Evolutionary conservation across 768 basidiomycete genomes (phyloP).

Genomic region (Exidia glandulosa): DNA sequence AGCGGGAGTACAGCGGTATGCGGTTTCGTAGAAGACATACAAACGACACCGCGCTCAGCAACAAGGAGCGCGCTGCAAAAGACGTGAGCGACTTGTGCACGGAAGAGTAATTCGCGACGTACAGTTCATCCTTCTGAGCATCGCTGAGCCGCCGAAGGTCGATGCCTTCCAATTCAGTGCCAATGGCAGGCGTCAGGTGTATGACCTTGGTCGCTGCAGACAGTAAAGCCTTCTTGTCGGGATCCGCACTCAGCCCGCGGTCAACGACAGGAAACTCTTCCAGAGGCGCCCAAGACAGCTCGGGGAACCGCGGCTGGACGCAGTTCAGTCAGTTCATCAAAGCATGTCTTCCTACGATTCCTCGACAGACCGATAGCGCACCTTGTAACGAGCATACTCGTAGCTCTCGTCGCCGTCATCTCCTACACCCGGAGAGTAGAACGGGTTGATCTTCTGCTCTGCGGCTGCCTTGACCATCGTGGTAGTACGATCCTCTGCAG

Average conservation of each 20-base stretch:
- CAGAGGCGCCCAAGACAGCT: conserved; percentile 54
- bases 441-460: conserved; percentile 39
- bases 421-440: conserved; percentile 50
- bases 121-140: conserved; percentile 73
- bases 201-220: conserved; percentile 54
- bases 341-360: not conserved
- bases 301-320: conserved; percentile 59
- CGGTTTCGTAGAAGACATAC: conserved; percentile 31
- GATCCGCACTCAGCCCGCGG: conserved; percentile 57
- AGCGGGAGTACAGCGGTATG: not conserved
- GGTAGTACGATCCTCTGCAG: not conserved
- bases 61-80: conserved; percentile 50
- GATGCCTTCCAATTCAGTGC: conserved; percentile 63
- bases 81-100: not conserved
- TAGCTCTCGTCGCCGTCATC: conserved; percentile 44
- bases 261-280: conserved; percentile 48
- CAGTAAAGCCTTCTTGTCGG: conserved; percentile 53
- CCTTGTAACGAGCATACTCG: conserved; percentile 49
- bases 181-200: conserved; percentile 60
- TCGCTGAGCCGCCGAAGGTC: conserved; percentile 59
- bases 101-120: conserved; percentile 12
- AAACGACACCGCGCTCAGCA: conserved; percentile 68
- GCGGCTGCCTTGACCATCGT: not conserved
- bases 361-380: conserved; percentile 13
- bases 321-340: too few species aligned